These are phyloP conservation scores for Helicostylum pulchrum DNA, from an alignment of 192 early-diverging fungal genomes.

Conservation along the genomic window DNA sequence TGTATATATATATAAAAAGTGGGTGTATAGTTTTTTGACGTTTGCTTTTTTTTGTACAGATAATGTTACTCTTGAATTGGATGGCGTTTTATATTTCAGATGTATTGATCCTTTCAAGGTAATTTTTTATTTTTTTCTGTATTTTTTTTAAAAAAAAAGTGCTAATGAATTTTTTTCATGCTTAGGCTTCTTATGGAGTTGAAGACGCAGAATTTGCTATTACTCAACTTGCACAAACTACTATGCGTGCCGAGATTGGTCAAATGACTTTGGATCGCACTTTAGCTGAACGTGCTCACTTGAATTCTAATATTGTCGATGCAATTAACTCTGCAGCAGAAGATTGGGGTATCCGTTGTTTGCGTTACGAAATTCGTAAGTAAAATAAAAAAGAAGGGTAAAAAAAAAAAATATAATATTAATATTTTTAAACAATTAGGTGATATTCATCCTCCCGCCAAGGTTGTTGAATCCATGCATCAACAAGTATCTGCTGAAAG, in stretches of 20 bases:
- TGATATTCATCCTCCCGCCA: conserved; percentile 92
- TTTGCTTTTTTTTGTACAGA: conserved; percentile 47
- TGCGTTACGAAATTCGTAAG: conserved; percentile 90
- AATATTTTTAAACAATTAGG: conserved; percentile 23
- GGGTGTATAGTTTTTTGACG: background rate
- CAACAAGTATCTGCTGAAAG: conserved; percentile 96
- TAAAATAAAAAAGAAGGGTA: background rate
- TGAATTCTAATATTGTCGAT: conserved; percentile 92
- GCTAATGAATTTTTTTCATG: background rate
- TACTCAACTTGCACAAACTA: conserved; percentile 96
- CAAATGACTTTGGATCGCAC: conserved; percentile 97
- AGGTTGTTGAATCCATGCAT: conserved; percentile 96
- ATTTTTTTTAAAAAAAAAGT: background rate
- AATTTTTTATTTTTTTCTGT: background rate
- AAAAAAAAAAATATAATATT: background rate
- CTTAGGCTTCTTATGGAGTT: conserved; percentile 84
- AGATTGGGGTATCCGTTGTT: conserved; percentile 94
- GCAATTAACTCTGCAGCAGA: conserved; percentile 91
- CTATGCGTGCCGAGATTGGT: conserved; percentile 98
- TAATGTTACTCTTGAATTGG: conserved; percentile 93
- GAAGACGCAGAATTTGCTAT: conserved; percentile 94
- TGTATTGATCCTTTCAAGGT: conserved; percentile 90
- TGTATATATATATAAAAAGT: background rate
- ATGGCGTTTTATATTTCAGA: conserved; percentile 95
- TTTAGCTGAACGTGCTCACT: conserved; percentile 85